These are phyloP conservation scores for Acacia melanoxylon DNA, from an alignment of 306 rosid genomes.

Conservation along the genomic window DNA sequence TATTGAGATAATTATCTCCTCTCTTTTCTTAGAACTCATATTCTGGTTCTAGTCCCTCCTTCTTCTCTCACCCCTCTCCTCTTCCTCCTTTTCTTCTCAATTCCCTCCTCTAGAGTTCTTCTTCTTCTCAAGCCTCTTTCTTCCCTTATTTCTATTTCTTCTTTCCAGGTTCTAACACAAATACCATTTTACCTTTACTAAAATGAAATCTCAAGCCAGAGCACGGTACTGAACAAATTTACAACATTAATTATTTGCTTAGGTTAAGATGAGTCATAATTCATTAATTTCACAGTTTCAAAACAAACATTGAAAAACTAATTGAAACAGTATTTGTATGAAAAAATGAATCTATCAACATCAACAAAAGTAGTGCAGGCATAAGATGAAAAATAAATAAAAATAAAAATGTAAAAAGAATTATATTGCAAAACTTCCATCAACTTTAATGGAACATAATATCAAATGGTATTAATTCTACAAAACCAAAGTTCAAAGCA, in stretches of 20 bases:
- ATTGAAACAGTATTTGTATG: not conserved
- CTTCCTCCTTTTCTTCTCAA: no score
- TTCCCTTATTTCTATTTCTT: no score
- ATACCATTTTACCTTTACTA: conserved; percentile 1
- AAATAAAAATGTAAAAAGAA: not conserved
- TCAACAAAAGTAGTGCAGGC: not conserved
- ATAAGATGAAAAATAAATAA: not conserved
- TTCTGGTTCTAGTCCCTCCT: no score
- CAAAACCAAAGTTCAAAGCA: not conserved
- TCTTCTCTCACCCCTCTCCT: no score
- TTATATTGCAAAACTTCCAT: conserved; percentile 13
- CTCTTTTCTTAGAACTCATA: no score
- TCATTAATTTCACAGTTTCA: not conserved
- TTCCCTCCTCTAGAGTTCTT: no score
- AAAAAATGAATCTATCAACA: conserved; percentile 11
- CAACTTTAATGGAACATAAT: conserved; percentile 8
- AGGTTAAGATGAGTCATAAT: conserved; percentile 9
- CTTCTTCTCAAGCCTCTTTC: no score
- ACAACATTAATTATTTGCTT: not conserved
- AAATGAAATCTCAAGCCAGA: conserved; percentile 7
- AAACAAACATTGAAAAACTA: not conserved
- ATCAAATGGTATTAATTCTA: not conserved
- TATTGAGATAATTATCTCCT: no score
- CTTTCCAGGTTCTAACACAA: not conserved
- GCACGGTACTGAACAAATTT: conserved; percentile 20